These are phyloP conservation scores for Phytophthora agathidicida DNA, from an alignment of 352 stramenopile genomes.

Conservation along the genomic window DNA sequence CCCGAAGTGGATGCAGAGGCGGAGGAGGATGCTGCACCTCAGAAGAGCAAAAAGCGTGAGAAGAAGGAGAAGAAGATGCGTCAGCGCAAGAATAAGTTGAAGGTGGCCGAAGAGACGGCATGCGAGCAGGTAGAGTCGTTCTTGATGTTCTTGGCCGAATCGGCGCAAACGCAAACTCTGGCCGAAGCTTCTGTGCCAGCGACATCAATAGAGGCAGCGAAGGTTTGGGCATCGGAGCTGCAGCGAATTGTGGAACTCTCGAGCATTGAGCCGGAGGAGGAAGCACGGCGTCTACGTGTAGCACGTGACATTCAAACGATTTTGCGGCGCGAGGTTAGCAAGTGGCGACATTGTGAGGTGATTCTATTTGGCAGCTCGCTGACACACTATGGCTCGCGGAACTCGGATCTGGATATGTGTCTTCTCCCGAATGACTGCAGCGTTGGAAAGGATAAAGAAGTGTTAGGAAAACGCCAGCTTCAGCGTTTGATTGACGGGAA, in stretches of 20 bases:
- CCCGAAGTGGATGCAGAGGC: conserved; percentile 8
- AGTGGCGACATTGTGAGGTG: conserved; percentile 59
- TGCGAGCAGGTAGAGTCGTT: conserved; percentile 57
- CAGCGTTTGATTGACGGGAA: conserved; percentile 48
- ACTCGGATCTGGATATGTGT: conserved; percentile 83
- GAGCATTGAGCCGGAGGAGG: conserved; percentile 52
- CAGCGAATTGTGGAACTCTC: conserved; percentile 47
- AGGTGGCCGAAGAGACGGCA: conserved; percentile 28
- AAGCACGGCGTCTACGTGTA: conserved; percentile 44
- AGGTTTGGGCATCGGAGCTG: conserved; percentile 39
- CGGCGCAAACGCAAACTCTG: conserved; percentile 11
- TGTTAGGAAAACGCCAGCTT: conserved; percentile 48
- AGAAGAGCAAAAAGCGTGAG: conserved; percentile 34
- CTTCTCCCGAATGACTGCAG: conserved; percentile 41
- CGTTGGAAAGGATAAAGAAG: conserved; percentile 11
- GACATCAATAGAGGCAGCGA: conserved; percentile 7
- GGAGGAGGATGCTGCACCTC: not conserved
- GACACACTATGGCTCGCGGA: conserved; percentile 73
- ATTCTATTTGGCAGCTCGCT: conserved; percentile 81
- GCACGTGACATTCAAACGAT: conserved; percentile 51
- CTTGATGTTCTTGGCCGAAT: conserved; percentile 55
- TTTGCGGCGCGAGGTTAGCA: conserved; percentile 45
- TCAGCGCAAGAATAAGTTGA: conserved; percentile 42
- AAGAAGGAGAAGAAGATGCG: conserved; percentile 36
- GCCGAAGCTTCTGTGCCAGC: conserved; percentile 2